Percentiles rank a stretch among this genome's conserved stretches.
Evolutionary conservation across 495 filamentous ascomycete species (phyloP).

Genomic region (Antarctomyces pellizariae): DNA sequence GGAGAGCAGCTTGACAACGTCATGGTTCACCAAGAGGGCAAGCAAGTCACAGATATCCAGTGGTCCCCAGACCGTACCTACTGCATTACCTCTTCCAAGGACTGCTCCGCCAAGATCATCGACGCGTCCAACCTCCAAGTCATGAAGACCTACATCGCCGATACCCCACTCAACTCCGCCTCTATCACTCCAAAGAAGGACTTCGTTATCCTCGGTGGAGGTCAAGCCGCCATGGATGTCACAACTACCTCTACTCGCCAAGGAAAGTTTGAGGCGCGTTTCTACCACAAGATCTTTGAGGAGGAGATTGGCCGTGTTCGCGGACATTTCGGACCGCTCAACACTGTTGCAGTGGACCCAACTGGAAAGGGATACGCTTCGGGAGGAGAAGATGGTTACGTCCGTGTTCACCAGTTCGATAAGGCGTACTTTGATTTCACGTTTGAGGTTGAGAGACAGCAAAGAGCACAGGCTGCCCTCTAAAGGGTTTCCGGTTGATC

Average conservation of each 20-base stretch:
- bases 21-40: constrained; percentile 61
- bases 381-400: constrained; percentile 95
- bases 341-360: constrained; percentile 65
- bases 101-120: constrained; percentile 88
- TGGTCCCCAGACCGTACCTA: constrained; percentile 86
- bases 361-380: constrained; percentile 75
- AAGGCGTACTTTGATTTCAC: constrained; percentile 94
- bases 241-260: constrained; percentile 85
- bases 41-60: constrained; percentile 78
- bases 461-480: constrained; percentile 3
- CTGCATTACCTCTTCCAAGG: constrained; percentile 93
- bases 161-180: constrained; percentile 93
- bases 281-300: constrained; percentile 98
- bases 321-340: constrained; percentile 61
- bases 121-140: constrained; percentile 63
- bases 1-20: constrained; percentile 63
- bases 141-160: constrained; percentile 74
- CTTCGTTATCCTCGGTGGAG: constrained; percentile 90
- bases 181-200: constrained; percentile 85
- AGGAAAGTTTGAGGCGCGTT: constrained; percentile 95
- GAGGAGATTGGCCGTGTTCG: constrained; percentile 93
- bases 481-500: constrained; percentile 3
- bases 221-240: constrained; percentile 96
- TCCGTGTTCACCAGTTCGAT: constrained; percentile 95
- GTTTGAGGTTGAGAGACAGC: constrained; percentile 81